Evolutionary conservation across 2,329 filamentous ascomycete species (phyloP).

Genomic region (Claviceps maximensis): DNA sequence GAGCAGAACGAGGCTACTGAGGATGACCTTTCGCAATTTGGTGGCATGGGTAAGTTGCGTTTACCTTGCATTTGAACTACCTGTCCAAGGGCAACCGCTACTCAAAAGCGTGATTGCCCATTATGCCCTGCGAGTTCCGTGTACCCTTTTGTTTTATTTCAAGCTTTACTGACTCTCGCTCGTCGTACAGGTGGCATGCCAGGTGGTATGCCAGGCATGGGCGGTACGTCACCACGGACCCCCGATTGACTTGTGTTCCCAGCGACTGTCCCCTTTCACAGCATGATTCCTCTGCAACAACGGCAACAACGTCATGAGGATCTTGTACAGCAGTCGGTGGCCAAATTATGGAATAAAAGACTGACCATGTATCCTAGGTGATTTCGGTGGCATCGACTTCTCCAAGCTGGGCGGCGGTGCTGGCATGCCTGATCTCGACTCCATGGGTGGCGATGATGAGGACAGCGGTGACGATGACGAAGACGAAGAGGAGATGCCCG

Average conservation of each 20-base stretch:
- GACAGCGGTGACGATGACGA: conserved; percentile 43
- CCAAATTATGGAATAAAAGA: too few relatives aligned
- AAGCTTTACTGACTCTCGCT: neutral
- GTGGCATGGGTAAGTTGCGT: conserved; percentile 45
- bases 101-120: too few relatives aligned
- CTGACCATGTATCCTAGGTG: conserved; percentile 28
- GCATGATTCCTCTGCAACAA: neutral
- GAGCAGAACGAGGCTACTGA: conserved; percentile 86
- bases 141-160: neutral
- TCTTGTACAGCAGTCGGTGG: neutral
- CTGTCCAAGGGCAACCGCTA: too few relatives aligned
- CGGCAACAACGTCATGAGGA: neutral
- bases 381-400: conserved; percentile 85
- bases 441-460: conserved; percentile 37
- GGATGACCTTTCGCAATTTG: conserved; percentile 61
- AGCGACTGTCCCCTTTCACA: neutral
- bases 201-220: conserved; percentile 44
- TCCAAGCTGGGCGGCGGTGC: conserved; percentile 62
- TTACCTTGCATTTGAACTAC: neutral
- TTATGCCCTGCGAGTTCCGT: too few relatives aligned
- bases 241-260: neutral
- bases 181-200: conserved; percentile 35
- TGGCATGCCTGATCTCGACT: conserved; percentile 16
- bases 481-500: conserved; percentile 74
- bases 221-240: conserved; percentile 23